Evolutionary conservation across 495 filamentous ascomycete genomes (phyloP), one percentile per base, ranked within the genome.

Genomic region (Hypoxylon lenormandii): DNA sequence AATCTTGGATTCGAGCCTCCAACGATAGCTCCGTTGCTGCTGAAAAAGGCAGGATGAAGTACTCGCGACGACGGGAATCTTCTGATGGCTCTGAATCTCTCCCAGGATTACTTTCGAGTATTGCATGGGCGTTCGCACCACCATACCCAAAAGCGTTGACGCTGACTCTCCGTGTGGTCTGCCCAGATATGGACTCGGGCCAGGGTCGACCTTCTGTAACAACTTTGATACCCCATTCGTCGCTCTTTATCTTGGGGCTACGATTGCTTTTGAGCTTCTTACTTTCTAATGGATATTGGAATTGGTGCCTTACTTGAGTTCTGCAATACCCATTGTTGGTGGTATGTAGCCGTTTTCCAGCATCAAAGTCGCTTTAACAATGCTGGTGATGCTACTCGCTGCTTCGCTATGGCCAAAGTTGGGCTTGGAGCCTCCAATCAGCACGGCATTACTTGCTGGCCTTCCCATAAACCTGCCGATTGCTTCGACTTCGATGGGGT

Each of bases 131-230:
- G 47, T 84, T 84, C 0, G 79, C 58, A 13, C 82, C 81, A 1
- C 81, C 81, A 43, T 75, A 82, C 0, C 82, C 82, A 50, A 81
- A 82, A 16, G 72, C 78, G 51, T 81, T 82, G 28, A 83, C 72
- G n/a, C 75, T 69, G 3, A 56, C 71, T 6, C 71, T 50, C 5
- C 23, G 23, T 26, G 23, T 26, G 23, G 23, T 26, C 23, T 26
- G 23, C 7, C 55, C n/a, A 16, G 15, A n/a, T 16, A 12, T n/a
- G 5, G 15, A 18, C 5, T 47, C 5, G 42, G 30, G 37, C 40
- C 33, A 52, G 2, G 51, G 13, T 4, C n/a, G 6, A 26, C 1
- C 4, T 5, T 16, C 19, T 72, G 72, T 51, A 10, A 19, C 13
- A 23, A 74, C 56, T 18, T 48, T 16, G n/a, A 74, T 49, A 4